Conservation (phyloP, 1,284 basidiomycete species). For the Tilletia caries region DNA sequence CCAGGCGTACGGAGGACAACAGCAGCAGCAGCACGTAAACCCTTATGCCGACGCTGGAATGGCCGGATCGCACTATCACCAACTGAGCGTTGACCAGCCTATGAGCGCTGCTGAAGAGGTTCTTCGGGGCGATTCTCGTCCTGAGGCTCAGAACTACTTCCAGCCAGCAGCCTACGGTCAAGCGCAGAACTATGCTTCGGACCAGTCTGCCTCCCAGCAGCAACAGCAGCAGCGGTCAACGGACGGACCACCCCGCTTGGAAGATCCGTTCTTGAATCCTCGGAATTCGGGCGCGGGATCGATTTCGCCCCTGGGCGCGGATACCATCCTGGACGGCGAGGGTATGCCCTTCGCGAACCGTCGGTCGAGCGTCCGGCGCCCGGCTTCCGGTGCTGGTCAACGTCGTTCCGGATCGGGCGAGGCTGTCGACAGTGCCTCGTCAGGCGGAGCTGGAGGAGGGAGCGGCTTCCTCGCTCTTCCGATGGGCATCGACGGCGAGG, state of each 20-base stretch:
- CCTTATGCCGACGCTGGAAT: not conserved
- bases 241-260: not conserved
- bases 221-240: not conserved
- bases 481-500: not conserved
- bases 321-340: conserved; percentile 5
- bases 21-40: not conserved
- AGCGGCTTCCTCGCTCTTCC: not conserved
- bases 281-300: not conserved
- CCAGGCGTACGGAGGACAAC: not conserved
- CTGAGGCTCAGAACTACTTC: conserved; percentile 1
- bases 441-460: no score
- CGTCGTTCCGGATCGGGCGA: not conserved
- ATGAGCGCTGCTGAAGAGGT: not conserved
- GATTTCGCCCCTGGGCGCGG: not conserved
- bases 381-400: not conserved
- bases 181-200: not conserved
- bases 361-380: not conserved
- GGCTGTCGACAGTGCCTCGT: no score
- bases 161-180: not conserved
- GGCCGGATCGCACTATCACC: conserved; percentile 2
- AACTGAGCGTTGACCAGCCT: conserved; percentile 2
- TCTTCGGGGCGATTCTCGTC: not conserved
- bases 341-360: conserved; percentile 11
- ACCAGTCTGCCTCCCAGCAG: not conserved
- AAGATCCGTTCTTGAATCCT: not conserved